Conservation (phyloP, 495 filamentous ascomycete species). For the Penicillium taxi region DNA sequence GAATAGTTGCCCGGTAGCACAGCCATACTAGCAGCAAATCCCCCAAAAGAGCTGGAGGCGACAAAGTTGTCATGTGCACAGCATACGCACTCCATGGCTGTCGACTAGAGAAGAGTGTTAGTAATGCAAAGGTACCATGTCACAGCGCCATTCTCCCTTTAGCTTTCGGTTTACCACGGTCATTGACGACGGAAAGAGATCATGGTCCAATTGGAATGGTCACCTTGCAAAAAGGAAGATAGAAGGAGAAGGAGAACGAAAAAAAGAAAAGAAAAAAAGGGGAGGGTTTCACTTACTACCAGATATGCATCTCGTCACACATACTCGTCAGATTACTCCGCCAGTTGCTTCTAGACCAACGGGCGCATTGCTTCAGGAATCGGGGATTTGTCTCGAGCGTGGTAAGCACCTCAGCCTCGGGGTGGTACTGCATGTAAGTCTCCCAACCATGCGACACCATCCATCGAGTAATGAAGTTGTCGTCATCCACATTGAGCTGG, state of each 20-base stretch:
- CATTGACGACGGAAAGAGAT: too few species aligned
- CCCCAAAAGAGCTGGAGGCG: constrained; percentile 57
- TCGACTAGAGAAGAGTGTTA: constrained; percentile 43
- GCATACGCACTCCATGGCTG: constrained; percentile 73
- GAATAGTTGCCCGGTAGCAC: constrained; percentile 37
- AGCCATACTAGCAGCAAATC: constrained; percentile 55
- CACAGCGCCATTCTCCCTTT: neutral
- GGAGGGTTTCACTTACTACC: constrained; percentile 47
- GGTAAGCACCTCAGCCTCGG: constrained; percentile 65
- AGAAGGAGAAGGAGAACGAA: neutral
- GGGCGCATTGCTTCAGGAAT: constrained; percentile 69
- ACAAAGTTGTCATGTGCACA: constrained; percentile 65
- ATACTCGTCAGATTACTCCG: constrained; percentile 73
- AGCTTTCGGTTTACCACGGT: too few species aligned
- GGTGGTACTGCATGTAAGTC: constrained; percentile 69
- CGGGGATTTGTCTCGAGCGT: constrained; percentile 65
- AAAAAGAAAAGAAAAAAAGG: constrained; percentile 4
- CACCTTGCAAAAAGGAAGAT: neutral
- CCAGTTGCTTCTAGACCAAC: constrained; percentile 79
- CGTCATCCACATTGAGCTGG: constrained; percentile 73
- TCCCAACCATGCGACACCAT: constrained; percentile 68
- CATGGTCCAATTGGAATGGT: neutral
- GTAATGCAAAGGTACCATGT: constrained; percentile 11
- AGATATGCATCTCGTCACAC: constrained; percentile 59
- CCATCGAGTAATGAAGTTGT: constrained; percentile 80